Evolutionary conservation across 1,139 yeast species (phyloP), one percentile per base, ranked within the genome.

Genomic region (Nematodospora anomalae): DNA sequence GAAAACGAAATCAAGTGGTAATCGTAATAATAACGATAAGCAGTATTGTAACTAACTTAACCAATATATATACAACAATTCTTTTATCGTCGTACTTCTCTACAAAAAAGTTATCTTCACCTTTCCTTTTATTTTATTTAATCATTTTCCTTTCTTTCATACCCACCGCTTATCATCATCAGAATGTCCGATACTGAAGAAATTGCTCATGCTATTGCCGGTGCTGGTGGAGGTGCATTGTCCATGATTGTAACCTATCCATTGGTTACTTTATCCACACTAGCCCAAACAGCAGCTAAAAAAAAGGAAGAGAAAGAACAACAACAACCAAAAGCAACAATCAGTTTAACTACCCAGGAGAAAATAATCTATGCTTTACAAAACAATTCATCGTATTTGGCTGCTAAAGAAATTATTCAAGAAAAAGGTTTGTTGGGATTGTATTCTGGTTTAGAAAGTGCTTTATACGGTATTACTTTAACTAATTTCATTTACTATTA

Each of bases 221-320:
- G 97, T 10, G 95, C 96, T 33, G 84, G 92, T 9, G 96, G 96
- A 25, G 97, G 97, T 15, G 89, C 94, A 28, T 73, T 87, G 31
- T 79, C 95, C 6, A 84, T 88, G 83, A 74, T 83, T 2, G 81
- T 84, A 30, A 86, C 96, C 2, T 86, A 88, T 55, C 96, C 97
- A 8, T 66, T 88, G 50, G 88, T 86, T 42, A 84, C 95, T 2
- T 64, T 87, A 41, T 83, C 95, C 3, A 87, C 96, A 1, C 74
- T 85, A 37, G 94, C 95, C 7, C 96, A 88, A 58, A 81, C 95
- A 25, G 57, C 63, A 20, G 71, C 74, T 40, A 68, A 67, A 51
- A 65, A 71, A 49, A 64, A 70, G 51, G 58, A 62, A 30, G 60
- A 62, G 33, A 50, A 55, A 26, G 35, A 38, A 30, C 53, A 54